A percentile compares a stretch with the other conserved stretches of the same genome.
Evolutionary conservation across 305 asterid species (phyloP).

Genomic region (Fraxinus paxiana): DNA sequence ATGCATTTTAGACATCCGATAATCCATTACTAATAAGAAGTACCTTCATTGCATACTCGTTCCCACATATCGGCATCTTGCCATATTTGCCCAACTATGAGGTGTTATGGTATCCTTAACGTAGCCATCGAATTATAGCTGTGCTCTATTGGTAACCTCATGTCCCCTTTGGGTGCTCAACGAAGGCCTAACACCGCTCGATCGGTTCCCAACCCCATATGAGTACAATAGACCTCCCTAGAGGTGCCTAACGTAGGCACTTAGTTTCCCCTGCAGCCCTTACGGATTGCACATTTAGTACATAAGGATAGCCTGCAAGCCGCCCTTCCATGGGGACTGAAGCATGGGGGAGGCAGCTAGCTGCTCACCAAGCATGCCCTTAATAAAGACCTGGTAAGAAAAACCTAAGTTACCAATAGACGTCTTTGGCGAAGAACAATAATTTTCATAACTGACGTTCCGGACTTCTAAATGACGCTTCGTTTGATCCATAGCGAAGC

Average conservation of each 20-base stretch:
- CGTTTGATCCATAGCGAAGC: not conserved
- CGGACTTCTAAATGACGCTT: not conserved
- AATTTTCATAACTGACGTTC: not conserved
- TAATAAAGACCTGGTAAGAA: not conserved
- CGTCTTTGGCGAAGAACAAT: not conserved
- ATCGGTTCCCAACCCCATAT: not conserved
- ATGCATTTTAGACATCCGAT: not conserved
- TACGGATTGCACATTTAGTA: not conserved
- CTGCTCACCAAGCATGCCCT: not conserved
- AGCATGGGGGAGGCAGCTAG: not conserved
- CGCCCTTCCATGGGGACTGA: not conserved
- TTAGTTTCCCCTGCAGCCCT: not conserved
- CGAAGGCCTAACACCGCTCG: not conserved
- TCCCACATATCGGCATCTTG: not conserved
- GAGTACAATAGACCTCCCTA: not conserved
- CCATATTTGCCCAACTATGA: not conserved
- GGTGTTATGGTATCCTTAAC: not conserved
- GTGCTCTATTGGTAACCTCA: not conserved
- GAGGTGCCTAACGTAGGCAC: not conserved
- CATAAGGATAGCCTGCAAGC: not conserved
- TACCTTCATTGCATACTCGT: not conserved
- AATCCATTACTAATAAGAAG: not conserved
- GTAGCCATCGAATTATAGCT: not conserved
- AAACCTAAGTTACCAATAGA: not conserved
- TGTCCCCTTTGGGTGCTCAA: not conserved